Base-by-base conservation (phyloP, 306 rosid species). In the Luffa acutangula region DNA sequence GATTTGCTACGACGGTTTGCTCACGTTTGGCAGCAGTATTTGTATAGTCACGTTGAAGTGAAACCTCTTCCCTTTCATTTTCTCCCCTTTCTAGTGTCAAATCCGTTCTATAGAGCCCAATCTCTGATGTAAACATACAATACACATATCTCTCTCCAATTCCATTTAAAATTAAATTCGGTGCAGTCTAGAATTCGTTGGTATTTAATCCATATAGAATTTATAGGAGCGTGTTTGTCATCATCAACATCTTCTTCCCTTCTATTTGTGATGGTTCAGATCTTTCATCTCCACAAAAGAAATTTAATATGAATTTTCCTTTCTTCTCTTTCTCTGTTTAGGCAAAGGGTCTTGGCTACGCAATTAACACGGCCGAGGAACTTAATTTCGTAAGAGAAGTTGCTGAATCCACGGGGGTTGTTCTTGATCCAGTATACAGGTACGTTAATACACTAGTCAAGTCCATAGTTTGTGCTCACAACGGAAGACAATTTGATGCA, bases 391-490 rank as follows among this genome's bases (percentile, higher is more conserved):
- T 92, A 56, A 90, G 66, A 79, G 97, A 92, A 84, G 77, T 92
- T 53, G 93, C 98, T 53, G 85, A 87, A 13, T 84, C 96, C 52
- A 95, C 97, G 7, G 97, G 98, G 36, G 89, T 91, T 85, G 82
- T 95, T 81, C 97, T 95, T 59, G 98, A 92, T 78, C 97, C 98
- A 2, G 98, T 92, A 83, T 95, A 95, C 87, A 91, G 97, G 98
- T 95, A 76, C 53, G 80, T 41, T 70, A 12, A 2, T n/a, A 9
- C 34, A n/a, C 52, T 70, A 6, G 53, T 21, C n/a, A 9, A 41
- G 52, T 43, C 11, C 75, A 69, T 43, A 42, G 53, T 18, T 42
- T 42, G 36, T 69, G 75, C 76, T 41, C 53, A n/a, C 42, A 69
- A 66, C 31, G 0, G 73, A 34, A 15, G 73, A 3, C 6, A 37